phyloP scores from a whole-genome alignment of 139 green algal species.

The Picocystis salinarum region DNA sequence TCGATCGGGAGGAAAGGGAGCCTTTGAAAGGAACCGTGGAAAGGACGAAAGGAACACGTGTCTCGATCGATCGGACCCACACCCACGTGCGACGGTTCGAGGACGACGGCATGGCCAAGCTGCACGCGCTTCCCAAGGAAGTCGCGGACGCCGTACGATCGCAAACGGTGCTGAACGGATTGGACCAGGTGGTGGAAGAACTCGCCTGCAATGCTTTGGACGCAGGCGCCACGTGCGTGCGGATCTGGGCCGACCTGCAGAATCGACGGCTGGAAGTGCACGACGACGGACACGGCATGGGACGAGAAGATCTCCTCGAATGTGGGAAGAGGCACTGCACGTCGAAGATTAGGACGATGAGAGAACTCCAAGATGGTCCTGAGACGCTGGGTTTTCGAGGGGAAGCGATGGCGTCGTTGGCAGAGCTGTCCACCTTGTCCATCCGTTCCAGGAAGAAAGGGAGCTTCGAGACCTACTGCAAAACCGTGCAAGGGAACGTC shows the following conservation, averaged over 20 bases:
- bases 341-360: constrained; percentile 11
- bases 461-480: constrained; percentile 29
- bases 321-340: constrained; percentile 11
- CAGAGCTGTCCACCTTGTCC: constrained; percentile 10
- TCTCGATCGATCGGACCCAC: no score
- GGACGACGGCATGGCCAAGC: no score
- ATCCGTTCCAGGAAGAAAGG: constrained; percentile 18
- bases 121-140: no score
- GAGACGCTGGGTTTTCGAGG: constrained; percentile 28
- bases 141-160: no score
- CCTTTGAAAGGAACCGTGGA: no score
- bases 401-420: constrained; percentile 23
- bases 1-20: no score
- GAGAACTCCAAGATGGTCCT: background rate
- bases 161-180: no score
- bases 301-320: background rate
- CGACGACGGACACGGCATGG: constrained; percentile 28
- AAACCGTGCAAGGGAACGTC: constrained; percentile 1
- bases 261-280: constrained; percentile 12
- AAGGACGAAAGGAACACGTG: no score
- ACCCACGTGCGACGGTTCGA: no score
- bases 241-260: constrained; percentile 10
- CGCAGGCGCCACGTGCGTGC: constrained; percentile 14
- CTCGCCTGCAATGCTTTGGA: constrained; percentile 26
- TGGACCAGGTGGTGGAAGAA: constrained; percentile 20